Conservation (phyloP, 148 eudicot genomes). For the Vaccinium macrocarpon region DNA sequence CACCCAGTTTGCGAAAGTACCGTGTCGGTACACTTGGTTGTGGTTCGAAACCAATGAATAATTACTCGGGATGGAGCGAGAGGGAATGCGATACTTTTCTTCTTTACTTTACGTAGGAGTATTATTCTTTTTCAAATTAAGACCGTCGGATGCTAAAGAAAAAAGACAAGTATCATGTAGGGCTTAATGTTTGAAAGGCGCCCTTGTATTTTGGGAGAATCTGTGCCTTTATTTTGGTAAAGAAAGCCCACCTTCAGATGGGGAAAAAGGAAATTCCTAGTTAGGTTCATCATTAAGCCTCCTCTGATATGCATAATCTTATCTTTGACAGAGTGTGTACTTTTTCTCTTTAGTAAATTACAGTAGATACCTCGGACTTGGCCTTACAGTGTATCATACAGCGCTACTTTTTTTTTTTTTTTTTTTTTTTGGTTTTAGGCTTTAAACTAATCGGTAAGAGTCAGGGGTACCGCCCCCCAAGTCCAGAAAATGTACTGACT, state of each 20-base stretch:
- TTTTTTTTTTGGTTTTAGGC: no score
- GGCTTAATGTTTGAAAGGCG: not conserved
- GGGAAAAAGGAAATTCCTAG: not conserved
- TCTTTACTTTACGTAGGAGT: not conserved
- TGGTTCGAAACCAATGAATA: not conserved
- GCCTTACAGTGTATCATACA: not conserved
- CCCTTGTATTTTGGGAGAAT: constrained; percentile 1
- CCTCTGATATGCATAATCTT: not conserved
- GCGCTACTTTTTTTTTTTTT: not conserved
- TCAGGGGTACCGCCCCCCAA: no score
- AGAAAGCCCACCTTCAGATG: constrained; percentile 6
- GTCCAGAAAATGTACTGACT: no score
- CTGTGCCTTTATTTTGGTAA: constrained; percentile 1
- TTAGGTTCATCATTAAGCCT: constrained; percentile 15
- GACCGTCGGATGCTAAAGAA: constrained; percentile 9
- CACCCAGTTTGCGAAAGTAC: not conserved
- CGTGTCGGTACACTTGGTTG: not conserved
- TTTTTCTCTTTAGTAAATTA: not conserved
- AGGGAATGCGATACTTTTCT: not conserved
- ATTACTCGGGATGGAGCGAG: not conserved
- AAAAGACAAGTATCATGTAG: not conserved
- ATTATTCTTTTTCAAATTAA: not conserved
- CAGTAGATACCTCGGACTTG: not conserved
- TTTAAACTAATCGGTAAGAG: not conserved
- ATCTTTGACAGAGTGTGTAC: not conserved